Base-by-base conservation (phyloP, 2,329 filamentous ascomycete genomes). In the Balansia obtecta region DNA sequence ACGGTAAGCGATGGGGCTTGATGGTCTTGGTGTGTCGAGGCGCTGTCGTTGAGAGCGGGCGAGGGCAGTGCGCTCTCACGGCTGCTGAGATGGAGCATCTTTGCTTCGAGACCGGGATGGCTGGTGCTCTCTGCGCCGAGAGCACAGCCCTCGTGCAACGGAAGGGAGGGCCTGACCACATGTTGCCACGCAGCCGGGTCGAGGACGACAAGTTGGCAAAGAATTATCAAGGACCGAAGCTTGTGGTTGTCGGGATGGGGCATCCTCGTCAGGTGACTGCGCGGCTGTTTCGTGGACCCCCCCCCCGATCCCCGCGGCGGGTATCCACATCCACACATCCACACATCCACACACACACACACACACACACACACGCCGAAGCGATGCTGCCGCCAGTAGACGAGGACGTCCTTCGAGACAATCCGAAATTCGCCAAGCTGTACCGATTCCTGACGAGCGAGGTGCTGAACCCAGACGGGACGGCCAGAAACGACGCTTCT, bases 371-470 rank as follows among this genome's bases (percentile, higher is more conserved):
- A 22, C 20, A 22, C 20, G 20, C 20, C 20, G 20, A 10, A 33
- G 33, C 7, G 13, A 82, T 82, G 77, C 63, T 83, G 2, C 80
- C 80, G 0, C 78, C 77, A 0, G 63, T 83, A 9, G 79, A 83
- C 18, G 68, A 75, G 9, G 56, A 70, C 0, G 66, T 83, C 16
- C 61, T 84, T 1, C 63, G 71, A 48, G 71, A 68, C 52, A 83
- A 83, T 54, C 79, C 79, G 0, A 71, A 76, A 20, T 84, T 83
- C 57, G 74, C 76, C n/a, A 67, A 69, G 34, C 69, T 84, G 5
- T 79, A 83, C 62, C 68, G 65, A 15, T 75, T 70, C 12, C 67
- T 84, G 44, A 76, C 74, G 7, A 73, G 69, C 1, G 68, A 68
- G 2, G 61, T 82, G 27, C 69, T 84, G 5, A 78, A 80, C 55